These are phyloP conservation scores for Microdochium bolleyi DNA, from an alignment of 2,329 filamentous ascomycete species.

Conservation along the genomic window DNA sequence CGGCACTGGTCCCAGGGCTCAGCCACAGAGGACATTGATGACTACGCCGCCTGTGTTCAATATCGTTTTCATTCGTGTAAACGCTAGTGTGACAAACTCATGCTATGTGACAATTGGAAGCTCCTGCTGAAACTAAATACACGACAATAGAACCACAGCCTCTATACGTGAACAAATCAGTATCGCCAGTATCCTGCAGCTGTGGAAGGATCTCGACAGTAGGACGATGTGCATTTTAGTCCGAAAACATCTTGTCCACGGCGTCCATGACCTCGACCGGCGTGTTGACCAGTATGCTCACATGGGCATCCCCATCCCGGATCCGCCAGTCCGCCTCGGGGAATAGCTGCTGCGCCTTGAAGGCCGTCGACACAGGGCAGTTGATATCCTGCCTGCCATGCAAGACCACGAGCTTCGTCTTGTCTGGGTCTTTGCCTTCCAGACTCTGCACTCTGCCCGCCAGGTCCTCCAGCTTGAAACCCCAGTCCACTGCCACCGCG, in stretches of 20 bases:
- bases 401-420: slow-evolving; percentile 10
- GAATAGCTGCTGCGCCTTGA: slow-evolving; percentile 10
- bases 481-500: slow-evolving; percentile 8
- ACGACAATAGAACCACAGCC: too few relatives aligned
- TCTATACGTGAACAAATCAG: too few relatives aligned
- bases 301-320: slow-evolving; percentile 8
- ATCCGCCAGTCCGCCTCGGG: slow-evolving; percentile 8
- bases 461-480: slow-evolving; percentile 12
- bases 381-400: slow-evolving; percentile 14
- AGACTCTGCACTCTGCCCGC: neutral
- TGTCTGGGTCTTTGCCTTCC: slow-evolving; percentile 1
- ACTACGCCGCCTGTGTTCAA: too few relatives aligned
- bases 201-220: too few relatives aligned
- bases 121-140: too few relatives aligned
- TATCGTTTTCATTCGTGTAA: too few relatives aligned
- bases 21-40: too few relatives aligned
- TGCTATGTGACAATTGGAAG: too few relatives aligned
- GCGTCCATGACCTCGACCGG: slow-evolving; percentile 9
- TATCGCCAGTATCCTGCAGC: too few relatives aligned
- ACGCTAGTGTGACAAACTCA: too few relatives aligned
- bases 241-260: slow-evolving; percentile 8
- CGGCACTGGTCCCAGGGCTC: too few relatives aligned
- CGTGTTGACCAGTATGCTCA: slow-evolving; percentile 8
- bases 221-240: slow-evolving; percentile 3
- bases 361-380: slow-evolving; percentile 11